Conservation (phyloP, 192 early-diverging fungal genomes). For the Coemansia sp. region DNA sequence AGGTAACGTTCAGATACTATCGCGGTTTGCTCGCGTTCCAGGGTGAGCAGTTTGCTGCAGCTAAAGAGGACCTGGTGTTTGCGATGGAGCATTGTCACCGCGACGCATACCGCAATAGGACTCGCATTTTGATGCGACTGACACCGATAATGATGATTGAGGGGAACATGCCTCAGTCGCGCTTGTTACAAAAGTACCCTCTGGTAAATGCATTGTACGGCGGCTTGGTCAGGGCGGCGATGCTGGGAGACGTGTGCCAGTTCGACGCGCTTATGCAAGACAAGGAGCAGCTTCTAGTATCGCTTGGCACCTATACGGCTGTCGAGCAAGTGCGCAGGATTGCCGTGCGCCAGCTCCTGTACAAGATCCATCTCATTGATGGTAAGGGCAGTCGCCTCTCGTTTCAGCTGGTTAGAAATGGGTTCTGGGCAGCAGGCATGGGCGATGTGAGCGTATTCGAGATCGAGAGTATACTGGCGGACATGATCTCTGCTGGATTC, state of each 20-base stretch:
- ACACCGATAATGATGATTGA: constrained; percentile 77
- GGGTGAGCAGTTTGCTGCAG: constrained; percentile 76
- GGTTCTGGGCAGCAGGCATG: constrained; percentile 63
- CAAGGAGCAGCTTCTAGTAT: constrained; percentile 64
- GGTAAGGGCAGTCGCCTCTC: constrained; percentile 62
- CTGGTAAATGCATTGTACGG: constrained; percentile 63
- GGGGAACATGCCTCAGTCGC: constrained; percentile 68
- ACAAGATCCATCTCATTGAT: constrained; percentile 68
- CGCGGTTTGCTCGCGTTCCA: constrained; percentile 85
- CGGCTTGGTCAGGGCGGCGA: constrained; percentile 67
- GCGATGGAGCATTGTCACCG: constrained; percentile 52
- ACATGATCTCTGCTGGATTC: constrained; percentile 85
- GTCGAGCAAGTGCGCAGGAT: constrained; percentile 78
- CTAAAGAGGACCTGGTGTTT: constrained; percentile 54
- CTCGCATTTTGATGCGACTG: constrained; percentile 78
- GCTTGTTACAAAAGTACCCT: constrained; percentile 66
- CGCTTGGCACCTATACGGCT: constrained; percentile 76
- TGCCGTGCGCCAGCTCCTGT: constrained; percentile 74
- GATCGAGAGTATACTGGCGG: constrained; percentile 86
- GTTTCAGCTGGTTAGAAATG: constrained; percentile 64
- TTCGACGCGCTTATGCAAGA: constrained; percentile 71
- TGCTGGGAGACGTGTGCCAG: constrained; percentile 67
- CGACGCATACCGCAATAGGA: constrained; percentile 50
- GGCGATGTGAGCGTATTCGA: constrained; percentile 63
- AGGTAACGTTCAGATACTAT: constrained; percentile 87